A percentile compares a stretch with the other conserved stretches of the same genome.
Evolutionary conservation across 2,329 filamentous ascomycete genomes (phyloP).

Genomic region (Colletotrichum cereale): DNA sequence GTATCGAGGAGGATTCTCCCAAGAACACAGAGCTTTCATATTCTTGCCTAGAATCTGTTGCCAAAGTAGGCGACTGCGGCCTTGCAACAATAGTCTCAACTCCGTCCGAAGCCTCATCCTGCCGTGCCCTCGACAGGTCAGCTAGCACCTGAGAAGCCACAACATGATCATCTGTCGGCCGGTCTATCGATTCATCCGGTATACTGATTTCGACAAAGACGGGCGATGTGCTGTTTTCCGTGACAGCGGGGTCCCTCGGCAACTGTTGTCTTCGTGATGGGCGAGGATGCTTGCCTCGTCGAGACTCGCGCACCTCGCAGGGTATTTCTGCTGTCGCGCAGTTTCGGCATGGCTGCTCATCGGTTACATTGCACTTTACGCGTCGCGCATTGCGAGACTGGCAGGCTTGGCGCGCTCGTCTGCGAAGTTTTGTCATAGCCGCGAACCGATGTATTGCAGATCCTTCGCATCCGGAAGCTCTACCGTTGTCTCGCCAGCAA

Average conservation of each 20-base stretch:
- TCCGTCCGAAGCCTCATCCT: not conserved
- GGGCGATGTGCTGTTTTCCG: not conserved
- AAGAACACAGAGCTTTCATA: slow-evolving; percentile 53
- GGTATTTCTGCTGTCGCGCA: slow-evolving; percentile 45
- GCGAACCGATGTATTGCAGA: not conserved
- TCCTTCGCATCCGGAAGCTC: too few relatives aligned
- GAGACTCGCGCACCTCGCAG: slow-evolving; percentile 51
- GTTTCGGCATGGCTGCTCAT: slow-evolving; percentile 50
- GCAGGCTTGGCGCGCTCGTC: slow-evolving; percentile 52
- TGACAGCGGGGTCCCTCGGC: not conserved
- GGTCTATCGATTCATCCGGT: not conserved
- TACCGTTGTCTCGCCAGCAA: not conserved
- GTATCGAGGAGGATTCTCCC: slow-evolving; percentile 61
- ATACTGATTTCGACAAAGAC: not conserved
- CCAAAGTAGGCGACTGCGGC: not conserved
- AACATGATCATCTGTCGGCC: not conserved
- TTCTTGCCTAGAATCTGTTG: not conserved
- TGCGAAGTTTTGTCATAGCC: slow-evolving; percentile 40
- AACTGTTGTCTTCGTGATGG: slow-evolving; percentile 26
- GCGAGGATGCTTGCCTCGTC: slow-evolving; percentile 48
- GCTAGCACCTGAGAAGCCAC: slow-evolving; percentile 3
- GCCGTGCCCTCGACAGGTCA: not conserved
- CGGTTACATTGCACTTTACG: slow-evolving; percentile 53
- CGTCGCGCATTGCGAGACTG: slow-evolving; percentile 51
- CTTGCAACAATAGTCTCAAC: not conserved